A percentile compares a stretch with the other conserved stretches of the same genome.
Conservation (phyloP, 2,329 filamentous ascomycete genomes). For the Emydomyces testavorans region DNA sequence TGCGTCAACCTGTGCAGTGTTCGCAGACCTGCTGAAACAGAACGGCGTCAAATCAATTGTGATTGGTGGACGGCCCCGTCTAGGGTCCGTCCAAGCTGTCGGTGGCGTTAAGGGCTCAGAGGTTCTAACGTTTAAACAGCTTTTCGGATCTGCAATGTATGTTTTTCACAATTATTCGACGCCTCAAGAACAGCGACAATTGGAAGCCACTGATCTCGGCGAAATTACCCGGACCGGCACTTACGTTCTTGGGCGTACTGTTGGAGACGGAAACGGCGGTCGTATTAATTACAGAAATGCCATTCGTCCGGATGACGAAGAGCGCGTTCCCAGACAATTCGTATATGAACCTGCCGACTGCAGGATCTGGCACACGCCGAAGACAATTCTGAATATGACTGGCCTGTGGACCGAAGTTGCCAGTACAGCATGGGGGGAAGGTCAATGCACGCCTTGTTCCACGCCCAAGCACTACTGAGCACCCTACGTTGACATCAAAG, state of each 20-base stretch:
- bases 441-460: constrained; percentile 23
- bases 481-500: no score
- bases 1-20: constrained; percentile 49
- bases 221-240: constrained; percentile 13
- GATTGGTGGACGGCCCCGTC: constrained; percentile 48
- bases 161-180: constrained; percentile 10
- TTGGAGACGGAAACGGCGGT: constrained; percentile 19
- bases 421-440: constrained; percentile 31
- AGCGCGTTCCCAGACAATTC: constrained; percentile 46
- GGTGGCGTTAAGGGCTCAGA: constrained; percentile 51
- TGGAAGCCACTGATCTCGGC: constrained; percentile 14
- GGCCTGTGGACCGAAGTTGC: constrained; percentile 42
- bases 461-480: neutral
- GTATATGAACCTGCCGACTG: constrained; percentile 51
- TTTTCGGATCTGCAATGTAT: constrained; percentile 17
- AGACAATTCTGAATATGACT: constrained; percentile 42
- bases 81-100: constrained; percentile 48
- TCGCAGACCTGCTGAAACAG: constrained; percentile 45
- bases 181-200: constrained; percentile 9
- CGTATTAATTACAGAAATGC: constrained; percentile 38
- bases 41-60: constrained; percentile 46
- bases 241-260: constrained; percentile 14
- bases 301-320: constrained; percentile 35
- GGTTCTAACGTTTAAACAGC: constrained; percentile 23
- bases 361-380: constrained; percentile 47